Conservation (phyloP, 352 stramenopile species). For the Pythium brassicae region DNA sequence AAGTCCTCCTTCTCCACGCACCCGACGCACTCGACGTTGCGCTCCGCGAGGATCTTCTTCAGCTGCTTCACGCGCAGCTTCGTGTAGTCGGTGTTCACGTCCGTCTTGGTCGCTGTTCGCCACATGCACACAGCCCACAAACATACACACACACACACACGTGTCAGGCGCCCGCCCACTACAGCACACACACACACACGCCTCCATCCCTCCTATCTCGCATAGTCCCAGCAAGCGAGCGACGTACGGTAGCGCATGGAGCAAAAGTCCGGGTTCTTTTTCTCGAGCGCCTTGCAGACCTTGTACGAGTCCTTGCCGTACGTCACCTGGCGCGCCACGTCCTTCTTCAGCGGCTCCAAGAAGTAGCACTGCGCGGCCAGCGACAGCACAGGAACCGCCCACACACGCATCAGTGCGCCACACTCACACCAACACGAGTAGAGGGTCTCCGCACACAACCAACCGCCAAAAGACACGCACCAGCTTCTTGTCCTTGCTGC, state of each 20-base stretch:
- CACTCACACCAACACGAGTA: too few species aligned
- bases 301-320: slow-evolving; percentile 92
- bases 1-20: slow-evolving; percentile 95
- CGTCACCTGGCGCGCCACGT: slow-evolving; percentile 89
- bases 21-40: slow-evolving; percentile 90
- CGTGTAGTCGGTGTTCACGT: slow-evolving; percentile 92
- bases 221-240: neutral
- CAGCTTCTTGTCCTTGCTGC: slow-evolving; percentile 90
- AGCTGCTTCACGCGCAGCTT: slow-evolving; percentile 95
- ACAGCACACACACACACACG: neutral
- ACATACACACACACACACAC: neutral
- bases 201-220: neutral
- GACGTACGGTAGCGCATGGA: slow-evolving; percentile 90
- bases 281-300: slow-evolving; percentile 93
- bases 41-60: slow-evolving; percentile 91
- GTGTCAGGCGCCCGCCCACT: neutral
- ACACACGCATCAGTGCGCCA: neutral
- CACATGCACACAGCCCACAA: neutral
- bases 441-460: too few species aligned
- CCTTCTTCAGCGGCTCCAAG: slow-evolving; percentile 92
- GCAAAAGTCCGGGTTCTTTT: slow-evolving; percentile 95
- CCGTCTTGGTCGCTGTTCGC: slow-evolving; percentile 87
- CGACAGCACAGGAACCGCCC: too few species aligned
- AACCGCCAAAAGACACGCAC: slow-evolving; percentile 22
- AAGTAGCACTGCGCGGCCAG: slow-evolving; percentile 91